Percentiles rank a stretch among this genome's conserved stretches.
These are phyloP conservation scores for Aspergillus amoenus DNA, from an alignment of 2,329 filamentous ascomycete genomes.

Conservation along the genomic window DNA sequence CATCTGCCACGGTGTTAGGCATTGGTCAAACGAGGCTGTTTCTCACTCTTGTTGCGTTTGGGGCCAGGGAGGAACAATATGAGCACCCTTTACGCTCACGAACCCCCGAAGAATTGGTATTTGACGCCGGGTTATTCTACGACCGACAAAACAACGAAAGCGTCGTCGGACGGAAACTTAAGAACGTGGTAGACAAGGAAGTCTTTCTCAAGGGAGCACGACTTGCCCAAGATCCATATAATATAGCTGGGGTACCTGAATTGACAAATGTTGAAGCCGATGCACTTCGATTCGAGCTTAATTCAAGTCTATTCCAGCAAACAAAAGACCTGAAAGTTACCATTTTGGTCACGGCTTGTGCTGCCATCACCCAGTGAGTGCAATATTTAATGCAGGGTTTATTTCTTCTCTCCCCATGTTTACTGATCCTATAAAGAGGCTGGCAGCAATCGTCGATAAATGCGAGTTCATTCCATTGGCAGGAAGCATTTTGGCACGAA, in stretches of 20 bases:
- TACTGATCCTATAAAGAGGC: constrained; percentile 10
- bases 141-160: neutral
- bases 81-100: constrained; percentile 4
- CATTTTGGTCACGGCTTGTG: constrained; percentile 24
- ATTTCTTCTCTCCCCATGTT: neutral
- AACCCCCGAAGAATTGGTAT: constrained; percentile 7
- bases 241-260: neutral
- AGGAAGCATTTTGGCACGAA: neutral
- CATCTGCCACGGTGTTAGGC: neutral
- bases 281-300: neutral
- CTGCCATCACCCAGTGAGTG: constrained; percentile 25
- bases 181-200: constrained; percentile 9
- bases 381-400: too few species aligned
- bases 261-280: constrained; percentile 3
- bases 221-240: constrained; percentile 5
- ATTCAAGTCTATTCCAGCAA: constrained; percentile 9
- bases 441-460: constrained; percentile 29
- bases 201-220: constrained; percentile 11
- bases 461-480: constrained; percentile 5
- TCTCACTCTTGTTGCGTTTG: neutral
- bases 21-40: neutral
- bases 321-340: constrained; percentile 20
- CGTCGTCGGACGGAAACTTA: neutral
- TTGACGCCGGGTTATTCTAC: constrained; percentile 11
- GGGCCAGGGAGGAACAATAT: neutral